phyloP scores from a whole-genome alignment of 1,284 basidiomycete species.

The Heterobasidion annosum region DNA sequence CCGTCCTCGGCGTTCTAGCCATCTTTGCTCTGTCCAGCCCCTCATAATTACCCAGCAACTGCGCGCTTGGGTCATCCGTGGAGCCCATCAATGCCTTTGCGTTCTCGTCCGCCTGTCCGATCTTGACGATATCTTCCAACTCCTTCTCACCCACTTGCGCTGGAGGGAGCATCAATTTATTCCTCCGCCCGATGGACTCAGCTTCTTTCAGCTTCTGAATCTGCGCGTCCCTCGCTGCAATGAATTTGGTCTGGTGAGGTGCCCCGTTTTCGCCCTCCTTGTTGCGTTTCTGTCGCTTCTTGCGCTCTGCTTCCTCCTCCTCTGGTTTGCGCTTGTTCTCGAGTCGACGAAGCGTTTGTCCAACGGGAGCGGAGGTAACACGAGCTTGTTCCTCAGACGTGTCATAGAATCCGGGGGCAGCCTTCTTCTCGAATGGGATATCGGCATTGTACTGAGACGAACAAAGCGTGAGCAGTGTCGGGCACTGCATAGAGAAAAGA shows the following conservation, averaged over 20 bases:
- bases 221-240: slow-evolving; percentile 91
- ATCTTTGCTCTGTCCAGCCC: slow-evolving; percentile 81
- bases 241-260: slow-evolving; percentile 81
- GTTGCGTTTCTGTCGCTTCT: slow-evolving; percentile 75
- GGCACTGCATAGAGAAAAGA: background rate
- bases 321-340: slow-evolving; percentile 94
- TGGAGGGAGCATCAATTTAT: slow-evolving; percentile 79
- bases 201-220: slow-evolving; percentile 97
- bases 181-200: slow-evolving; percentile 85
- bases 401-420: slow-evolving; percentile 95
- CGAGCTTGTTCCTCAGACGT: slow-evolving; percentile 93
- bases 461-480: background rate
- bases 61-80: slow-evolving; percentile 78
- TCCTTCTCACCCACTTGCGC: slow-evolving; percentile 96
- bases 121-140: slow-evolving; percentile 98
- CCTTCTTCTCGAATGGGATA: slow-evolving; percentile 97
- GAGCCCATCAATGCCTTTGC: slow-evolving; percentile 79
- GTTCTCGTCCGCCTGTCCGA: slow-evolving; percentile 87
- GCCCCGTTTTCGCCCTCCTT: slow-evolving; percentile 48
- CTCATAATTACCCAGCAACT: slow-evolving; percentile 88
- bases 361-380: slow-evolving; percentile 80
- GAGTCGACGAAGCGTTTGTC: slow-evolving; percentile 80
- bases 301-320: slow-evolving; percentile 77
- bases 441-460: slow-evolving; percentile 86
- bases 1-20: slow-evolving; percentile 89